Conservation (phyloP, 139 green algal genomes). For the Deuterostichococcus epilithicus region DNA sequence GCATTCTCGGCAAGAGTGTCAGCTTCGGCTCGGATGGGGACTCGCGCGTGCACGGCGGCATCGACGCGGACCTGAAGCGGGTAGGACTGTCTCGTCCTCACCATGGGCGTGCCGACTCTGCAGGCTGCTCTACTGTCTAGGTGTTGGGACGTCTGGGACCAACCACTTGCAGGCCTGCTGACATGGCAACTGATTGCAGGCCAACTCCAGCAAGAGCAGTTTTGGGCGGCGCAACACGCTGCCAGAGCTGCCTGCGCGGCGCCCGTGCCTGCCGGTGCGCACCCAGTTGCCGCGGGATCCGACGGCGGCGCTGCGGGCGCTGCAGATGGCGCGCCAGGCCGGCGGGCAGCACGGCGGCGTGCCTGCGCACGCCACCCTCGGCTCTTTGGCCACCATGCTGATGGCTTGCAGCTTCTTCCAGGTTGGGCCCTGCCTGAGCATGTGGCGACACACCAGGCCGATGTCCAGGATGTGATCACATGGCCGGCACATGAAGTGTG, state of each 20-base stretch:
- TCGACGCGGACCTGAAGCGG: neutral
- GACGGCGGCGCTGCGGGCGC: neutral
- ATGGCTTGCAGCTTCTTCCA: conserved; percentile 21
- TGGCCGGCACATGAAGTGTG: neutral
- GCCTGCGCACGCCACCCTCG: conserved; percentile 7
- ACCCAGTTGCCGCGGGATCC: neutral
- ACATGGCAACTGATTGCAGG: neutral
- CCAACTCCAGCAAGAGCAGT: neutral
- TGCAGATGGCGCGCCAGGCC: neutral
- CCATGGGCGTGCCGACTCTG: too few species aligned
- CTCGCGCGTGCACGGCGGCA: neutral
- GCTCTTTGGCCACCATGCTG: conserved; percentile 12
- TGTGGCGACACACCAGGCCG: too few species aligned
- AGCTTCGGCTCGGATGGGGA: neutral
- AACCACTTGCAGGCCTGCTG: too few species aligned
- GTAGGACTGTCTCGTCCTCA: neutral
- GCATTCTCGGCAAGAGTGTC: neutral
- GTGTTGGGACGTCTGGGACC: too few species aligned
- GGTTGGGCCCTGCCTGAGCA: neutral
- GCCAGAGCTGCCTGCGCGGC: neutral
- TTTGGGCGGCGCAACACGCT: neutral
- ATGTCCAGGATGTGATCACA: neutral
- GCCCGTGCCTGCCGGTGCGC: neutral
- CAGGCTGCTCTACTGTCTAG: too few species aligned
- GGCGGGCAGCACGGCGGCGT: too few species aligned